Evolutionary conservation across 192 early-diverging fungal species (phyloP).

Genomic region (Backusella macrospora): DNA sequence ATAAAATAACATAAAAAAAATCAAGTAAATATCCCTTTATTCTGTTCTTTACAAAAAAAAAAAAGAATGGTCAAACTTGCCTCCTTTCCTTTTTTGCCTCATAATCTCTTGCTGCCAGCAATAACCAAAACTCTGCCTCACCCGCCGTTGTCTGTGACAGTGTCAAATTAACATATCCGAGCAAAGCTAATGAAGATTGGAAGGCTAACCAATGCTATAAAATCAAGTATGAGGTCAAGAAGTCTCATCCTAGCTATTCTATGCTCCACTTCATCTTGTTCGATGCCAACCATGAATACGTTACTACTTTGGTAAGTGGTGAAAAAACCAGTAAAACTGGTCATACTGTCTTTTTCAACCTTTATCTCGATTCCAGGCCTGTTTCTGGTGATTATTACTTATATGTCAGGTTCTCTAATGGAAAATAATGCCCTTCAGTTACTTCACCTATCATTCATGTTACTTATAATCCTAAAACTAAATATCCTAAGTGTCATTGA

Average conservation of each 20-base stretch:
- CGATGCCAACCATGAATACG: background rate
- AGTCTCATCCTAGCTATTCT: background rate
- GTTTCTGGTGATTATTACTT: background rate
- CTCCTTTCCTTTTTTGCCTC: background rate
- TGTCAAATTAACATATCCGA: background rate
- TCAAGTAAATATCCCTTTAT: background rate
- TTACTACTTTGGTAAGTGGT: background rate
- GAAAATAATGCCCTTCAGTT: background rate
- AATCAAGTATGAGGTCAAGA: background rate
- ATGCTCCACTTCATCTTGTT: background rate
- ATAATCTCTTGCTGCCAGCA: background rate
- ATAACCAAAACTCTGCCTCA: background rate
- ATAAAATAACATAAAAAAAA: background rate
- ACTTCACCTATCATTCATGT: background rate
- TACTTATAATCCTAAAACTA: background rate
- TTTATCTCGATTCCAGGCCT: background rate
- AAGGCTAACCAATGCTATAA: background rate
- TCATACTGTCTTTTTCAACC: background rate
- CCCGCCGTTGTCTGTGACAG: background rate
- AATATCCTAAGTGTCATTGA: background rate
- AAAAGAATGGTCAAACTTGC: background rate
- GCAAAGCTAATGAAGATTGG: background rate
- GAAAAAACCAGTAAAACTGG: background rate
- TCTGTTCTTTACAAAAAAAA: background rate
- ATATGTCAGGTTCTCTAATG: slow-evolving; percentile 5